These are phyloP conservation scores for Eucalyptus regnans DNA, from an alignment of 345 rosid species.

Conservation along the genomic window DNA sequence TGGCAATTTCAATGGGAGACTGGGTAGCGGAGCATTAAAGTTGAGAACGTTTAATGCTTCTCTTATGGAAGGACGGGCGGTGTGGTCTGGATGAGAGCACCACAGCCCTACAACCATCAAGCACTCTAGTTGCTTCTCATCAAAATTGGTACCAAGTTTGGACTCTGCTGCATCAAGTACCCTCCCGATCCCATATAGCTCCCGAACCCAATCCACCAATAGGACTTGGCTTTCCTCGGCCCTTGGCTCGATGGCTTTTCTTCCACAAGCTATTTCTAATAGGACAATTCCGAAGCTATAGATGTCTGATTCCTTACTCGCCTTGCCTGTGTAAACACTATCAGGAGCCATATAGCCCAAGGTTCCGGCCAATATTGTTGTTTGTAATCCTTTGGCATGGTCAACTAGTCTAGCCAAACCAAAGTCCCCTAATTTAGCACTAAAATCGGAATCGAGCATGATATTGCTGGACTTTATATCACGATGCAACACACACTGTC, in stretches of 20 bases:
- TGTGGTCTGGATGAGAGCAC: not conserved
- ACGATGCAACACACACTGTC: not conserved
- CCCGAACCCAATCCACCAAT: not conserved
- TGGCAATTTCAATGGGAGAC: not conserved
- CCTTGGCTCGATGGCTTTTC: not conserved
- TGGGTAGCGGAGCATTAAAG: not conserved
- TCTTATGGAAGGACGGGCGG: not conserved
- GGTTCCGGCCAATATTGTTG: not conserved
- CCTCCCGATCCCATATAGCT: not conserved
- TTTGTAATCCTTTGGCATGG: not conserved
- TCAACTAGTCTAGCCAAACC: not conserved
- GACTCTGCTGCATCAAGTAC: not conserved
- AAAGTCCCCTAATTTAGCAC: not conserved
- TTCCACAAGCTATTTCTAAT: not conserved
- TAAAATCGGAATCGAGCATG: not conserved
- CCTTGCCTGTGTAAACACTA: not conserved
- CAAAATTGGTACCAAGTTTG: accelerated
- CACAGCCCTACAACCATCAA: not conserved
- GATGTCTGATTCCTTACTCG: not conserved
- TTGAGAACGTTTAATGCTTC: not conserved
- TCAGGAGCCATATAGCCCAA: not conserved
- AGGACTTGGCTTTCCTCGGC: not conserved
- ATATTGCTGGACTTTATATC: not conserved
- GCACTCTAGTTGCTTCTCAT: not conserved
- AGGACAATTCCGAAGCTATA: not conserved